Conservation (phyloP, 2,329 filamentous ascomycete species). For the Fonsecaea erecta region DNA sequence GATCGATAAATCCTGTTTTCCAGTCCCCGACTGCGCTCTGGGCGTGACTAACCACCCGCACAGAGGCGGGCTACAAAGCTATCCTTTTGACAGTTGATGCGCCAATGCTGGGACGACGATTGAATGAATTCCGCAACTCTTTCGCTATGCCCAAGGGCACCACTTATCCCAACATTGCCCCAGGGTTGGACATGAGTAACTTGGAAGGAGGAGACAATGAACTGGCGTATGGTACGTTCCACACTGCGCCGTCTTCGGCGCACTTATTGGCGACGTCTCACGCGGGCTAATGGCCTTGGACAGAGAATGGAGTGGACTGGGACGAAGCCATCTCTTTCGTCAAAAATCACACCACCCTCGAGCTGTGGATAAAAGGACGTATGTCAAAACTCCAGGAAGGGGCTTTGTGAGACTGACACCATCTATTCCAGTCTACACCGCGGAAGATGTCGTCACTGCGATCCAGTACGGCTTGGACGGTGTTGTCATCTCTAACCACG, state of each 20-base stretch:
- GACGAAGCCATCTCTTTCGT: conserved; percentile 57
- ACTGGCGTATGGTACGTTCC: conserved; percentile 16
- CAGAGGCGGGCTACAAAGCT: conserved; percentile 57
- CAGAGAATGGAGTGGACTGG: conserved; percentile 54
- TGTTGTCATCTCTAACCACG: conserved; percentile 35
- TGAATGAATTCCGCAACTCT: conserved; percentile 60
- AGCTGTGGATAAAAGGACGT: conserved; percentile 38
- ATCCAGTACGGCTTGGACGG: conserved; percentile 35
- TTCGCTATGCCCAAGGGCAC: conserved; percentile 44
- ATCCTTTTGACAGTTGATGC: conserved; percentile 61
- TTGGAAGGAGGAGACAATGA: conserved; percentile 21
- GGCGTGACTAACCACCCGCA: background rate
- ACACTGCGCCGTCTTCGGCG: background rate
- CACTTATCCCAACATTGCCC: conserved; percentile 35
- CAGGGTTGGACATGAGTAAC: conserved; percentile 19
- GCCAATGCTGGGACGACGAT: conserved; percentile 57
- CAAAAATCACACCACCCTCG: conserved; percentile 43
- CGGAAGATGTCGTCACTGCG: conserved; percentile 33
- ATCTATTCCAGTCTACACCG: conserved; percentile 21
- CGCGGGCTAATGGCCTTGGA: background rate
- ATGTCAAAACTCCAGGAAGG: conserved; percentile 33
- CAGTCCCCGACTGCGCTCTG: background rate
- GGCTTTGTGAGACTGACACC: background rate
- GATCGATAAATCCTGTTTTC: conserved; percentile 1
- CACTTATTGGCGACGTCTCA: background rate